These are phyloP conservation scores for Lagenidium sp. DNA, from an alignment of 352 stramenopile species.

Conservation along the genomic window DNA sequence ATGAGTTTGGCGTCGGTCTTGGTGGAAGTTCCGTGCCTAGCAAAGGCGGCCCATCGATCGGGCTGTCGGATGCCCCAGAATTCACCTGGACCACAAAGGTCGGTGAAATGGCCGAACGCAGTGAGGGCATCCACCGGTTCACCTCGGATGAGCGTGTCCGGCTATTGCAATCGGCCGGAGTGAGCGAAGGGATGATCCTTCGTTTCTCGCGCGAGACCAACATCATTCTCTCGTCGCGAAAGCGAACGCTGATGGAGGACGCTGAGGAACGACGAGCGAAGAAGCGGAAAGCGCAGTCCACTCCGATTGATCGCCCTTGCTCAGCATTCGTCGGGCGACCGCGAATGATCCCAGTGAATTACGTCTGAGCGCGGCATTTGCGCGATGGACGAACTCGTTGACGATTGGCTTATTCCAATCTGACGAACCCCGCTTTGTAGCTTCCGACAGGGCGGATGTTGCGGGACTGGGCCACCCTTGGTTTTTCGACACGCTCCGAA, in stretches of 20 bases:
- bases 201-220: slow-evolving; percentile 52
- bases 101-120: slow-evolving; percentile 48
- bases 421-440: no score
- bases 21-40: slow-evolving; percentile 38
- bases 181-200: slow-evolving; percentile 58
- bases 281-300: slow-evolving; percentile 20
- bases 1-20: slow-evolving; percentile 50
- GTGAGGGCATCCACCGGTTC: slow-evolving; percentile 50
- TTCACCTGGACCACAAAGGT: slow-evolving; percentile 60
- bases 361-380: slow-evolving; percentile 17
- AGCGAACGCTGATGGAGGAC: slow-evolving; percentile 35
- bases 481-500: no score
- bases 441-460: no score
- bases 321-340: slow-evolving; percentile 21
- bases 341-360: slow-evolving; percentile 40
- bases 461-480: no score
- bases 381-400: not conserved
- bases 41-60: slow-evolving; percentile 41
- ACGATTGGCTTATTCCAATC: no score
- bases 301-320: slow-evolving; percentile 17
- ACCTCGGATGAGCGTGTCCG: slow-evolving; percentile 36
- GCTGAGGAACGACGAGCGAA: slow-evolving; percentile 25
- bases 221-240: slow-evolving; percentile 50
- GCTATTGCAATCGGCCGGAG: slow-evolving; percentile 32
- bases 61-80: slow-evolving; percentile 33